Percentiles rank a stretch among this genome's conserved stretches.
Conservation (phyloP, 2,329 filamentous ascomycete species). For the Corinectria fuckeliana region DNA sequence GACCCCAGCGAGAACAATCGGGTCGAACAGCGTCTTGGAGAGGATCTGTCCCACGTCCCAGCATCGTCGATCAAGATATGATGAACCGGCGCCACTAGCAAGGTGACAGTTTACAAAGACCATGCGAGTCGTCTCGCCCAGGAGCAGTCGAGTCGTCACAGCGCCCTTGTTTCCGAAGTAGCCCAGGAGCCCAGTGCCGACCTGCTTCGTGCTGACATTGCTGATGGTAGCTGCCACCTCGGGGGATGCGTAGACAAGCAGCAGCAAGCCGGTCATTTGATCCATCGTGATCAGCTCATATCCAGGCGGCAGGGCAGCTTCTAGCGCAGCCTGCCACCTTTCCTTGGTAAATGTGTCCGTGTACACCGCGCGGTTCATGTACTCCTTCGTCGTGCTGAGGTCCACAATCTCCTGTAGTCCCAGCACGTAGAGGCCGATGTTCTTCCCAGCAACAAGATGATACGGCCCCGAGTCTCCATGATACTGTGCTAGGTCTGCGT, state of each 20-base stretch:
- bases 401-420: conserved; percentile 94
- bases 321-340: conserved; percentile 81
- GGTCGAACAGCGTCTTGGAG: conserved; percentile 77
- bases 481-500: conserved; percentile 43
- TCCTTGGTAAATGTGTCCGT: conserved; percentile 73
- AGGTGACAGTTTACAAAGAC: conserved; percentile 93
- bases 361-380: conserved; percentile 70
- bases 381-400: conserved; percentile 79
- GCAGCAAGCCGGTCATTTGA: conserved; percentile 83
- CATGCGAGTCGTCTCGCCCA: conserved; percentile 88
- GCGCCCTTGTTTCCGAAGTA: conserved; percentile 98
- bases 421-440: conserved; percentile 89
- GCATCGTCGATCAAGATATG: conserved; percentile 80
- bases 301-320: conserved; percentile 74
- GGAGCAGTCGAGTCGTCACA: conserved; percentile 77
- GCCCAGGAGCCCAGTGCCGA: conserved; percentile 89
- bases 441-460: conserved; percentile 62
- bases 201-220: conserved; percentile 79
- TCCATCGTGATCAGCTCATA: conserved; percentile 81
- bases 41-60: conserved; percentile 88
- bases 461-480: conserved; percentile 43
- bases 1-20: conserved; percentile 70
- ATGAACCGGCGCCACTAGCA: conserved; percentile 81
- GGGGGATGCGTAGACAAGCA: conserved; percentile 86
- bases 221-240: conserved; percentile 76